These are phyloP conservation scores for Ogataea trehalophila DNA, from an alignment of 805 yeast genomes.

Conservation along the genomic window DNA sequence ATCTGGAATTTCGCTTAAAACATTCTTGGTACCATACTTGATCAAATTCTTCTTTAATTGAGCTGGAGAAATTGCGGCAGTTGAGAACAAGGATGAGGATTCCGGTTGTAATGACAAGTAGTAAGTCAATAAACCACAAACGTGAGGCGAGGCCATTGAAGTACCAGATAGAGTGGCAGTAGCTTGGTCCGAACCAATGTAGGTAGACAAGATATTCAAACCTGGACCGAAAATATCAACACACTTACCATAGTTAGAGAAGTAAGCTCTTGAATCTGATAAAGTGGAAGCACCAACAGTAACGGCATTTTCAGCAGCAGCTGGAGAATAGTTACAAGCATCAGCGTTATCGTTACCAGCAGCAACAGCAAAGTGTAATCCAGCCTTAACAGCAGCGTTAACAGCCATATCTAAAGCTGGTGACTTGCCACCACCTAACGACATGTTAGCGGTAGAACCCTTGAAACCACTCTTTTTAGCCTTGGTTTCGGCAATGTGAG, in stretches of 20 bases:
- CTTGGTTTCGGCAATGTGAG: slow-evolving; percentile 50
- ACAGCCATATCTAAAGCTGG: slow-evolving; percentile 84
- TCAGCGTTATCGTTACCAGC: slow-evolving; percentile 94
- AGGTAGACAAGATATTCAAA: slow-evolving; percentile 77
- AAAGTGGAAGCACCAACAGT: slow-evolving; percentile 95
- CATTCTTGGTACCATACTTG: slow-evolving; percentile 58
- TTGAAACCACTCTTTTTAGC: slow-evolving; percentile 60
- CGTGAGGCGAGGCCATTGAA: slow-evolving; percentile 98
- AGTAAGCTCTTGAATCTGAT: slow-evolving; percentile 86
- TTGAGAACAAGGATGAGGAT: slow-evolving; percentile 56
- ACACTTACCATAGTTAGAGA: slow-evolving; percentile 93
- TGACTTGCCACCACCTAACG: slow-evolving; percentile 90
- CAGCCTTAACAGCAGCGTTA: slow-evolving; percentile 83
- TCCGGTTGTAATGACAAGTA: slow-evolving; percentile 83
- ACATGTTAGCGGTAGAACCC: slow-evolving; percentile 89
- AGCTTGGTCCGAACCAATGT: slow-evolving; percentile 70
- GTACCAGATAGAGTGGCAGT: slow-evolving; percentile 90
- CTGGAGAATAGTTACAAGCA: slow-evolving; percentile 91
- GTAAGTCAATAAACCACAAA: slow-evolving; percentile 87
- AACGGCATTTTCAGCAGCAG: slow-evolving; percentile 75
- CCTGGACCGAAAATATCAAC: slow-evolving; percentile 98
- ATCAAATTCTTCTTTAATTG: slow-evolving; percentile 74
- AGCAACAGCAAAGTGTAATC: slow-evolving; percentile 90
- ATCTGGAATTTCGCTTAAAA: slow-evolving; percentile 57
- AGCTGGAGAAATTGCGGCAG: slow-evolving; percentile 58